Evolutionary conservation across 352 stramenopile species (phyloP).

Genomic region (Pythium utonaiense): DNA sequence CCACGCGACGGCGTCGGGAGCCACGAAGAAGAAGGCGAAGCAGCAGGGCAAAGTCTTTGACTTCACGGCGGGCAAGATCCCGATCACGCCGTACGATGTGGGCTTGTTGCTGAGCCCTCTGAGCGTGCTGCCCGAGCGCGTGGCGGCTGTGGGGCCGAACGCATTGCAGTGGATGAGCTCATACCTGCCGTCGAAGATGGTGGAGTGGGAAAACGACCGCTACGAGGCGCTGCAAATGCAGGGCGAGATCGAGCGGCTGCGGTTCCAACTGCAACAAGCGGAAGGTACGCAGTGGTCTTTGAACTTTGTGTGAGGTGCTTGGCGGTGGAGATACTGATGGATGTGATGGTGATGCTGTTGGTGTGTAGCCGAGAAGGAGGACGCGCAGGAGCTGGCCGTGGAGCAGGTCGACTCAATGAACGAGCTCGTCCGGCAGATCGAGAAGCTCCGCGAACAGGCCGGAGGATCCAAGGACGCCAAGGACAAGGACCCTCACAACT

Average conservation of each 20-base stretch:
- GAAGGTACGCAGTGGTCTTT: slow-evolving; percentile 40
- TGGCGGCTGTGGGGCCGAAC: slow-evolving; percentile 57
- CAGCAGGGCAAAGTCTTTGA: slow-evolving; percentile 53
- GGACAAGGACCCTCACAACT: slow-evolving; percentile 16
- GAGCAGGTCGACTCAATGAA: slow-evolving; percentile 84
- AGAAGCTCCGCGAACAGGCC: slow-evolving; percentile 53
- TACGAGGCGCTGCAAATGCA: slow-evolving; percentile 75
- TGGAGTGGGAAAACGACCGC: slow-evolving; percentile 75
- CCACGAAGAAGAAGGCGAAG: slow-evolving; percentile 49
- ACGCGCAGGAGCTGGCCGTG: slow-evolving; percentile 68
- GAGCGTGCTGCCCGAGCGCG: slow-evolving; percentile 58
- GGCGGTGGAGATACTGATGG: not conserved
- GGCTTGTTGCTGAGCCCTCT: slow-evolving; percentile 68
- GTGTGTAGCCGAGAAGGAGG: slow-evolving; percentile 57
- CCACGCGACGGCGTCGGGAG: not conserved
- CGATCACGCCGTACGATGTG: slow-evolving; percentile 59
- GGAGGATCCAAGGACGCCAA: slow-evolving; percentile 12
- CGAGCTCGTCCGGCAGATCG: slow-evolving; percentile 69
- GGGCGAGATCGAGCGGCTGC: slow-evolving; percentile 69
- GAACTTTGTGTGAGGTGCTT: not conserved
- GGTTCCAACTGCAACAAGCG: slow-evolving; percentile 65
- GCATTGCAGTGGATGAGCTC: slow-evolving; percentile 73
- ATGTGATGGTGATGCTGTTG: not conserved
- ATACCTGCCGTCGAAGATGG: slow-evolving; percentile 66
- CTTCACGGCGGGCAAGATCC: slow-evolving; percentile 61